Base-by-base conservation (phyloP, 805 yeast species). In the Metschnikowia reukaufii region DNA sequence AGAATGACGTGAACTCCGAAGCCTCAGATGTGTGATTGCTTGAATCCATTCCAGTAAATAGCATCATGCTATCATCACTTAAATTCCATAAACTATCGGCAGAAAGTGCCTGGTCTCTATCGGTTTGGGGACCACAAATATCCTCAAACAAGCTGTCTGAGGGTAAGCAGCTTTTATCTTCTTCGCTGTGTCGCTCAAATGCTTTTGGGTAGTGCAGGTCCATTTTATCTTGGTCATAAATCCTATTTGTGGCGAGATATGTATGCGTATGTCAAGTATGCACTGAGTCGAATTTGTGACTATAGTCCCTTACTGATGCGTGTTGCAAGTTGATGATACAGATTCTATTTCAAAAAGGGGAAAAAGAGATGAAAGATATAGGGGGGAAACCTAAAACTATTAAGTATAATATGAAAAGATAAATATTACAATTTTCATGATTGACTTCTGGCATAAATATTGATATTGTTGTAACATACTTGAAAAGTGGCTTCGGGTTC, bases 41-140 rank as follows among this genome's bases (percentile, higher is more conserved):
- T n/a, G 47, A 37, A 17, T 37, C 39, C 5, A 44, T n/a, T 4
- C 42, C 42, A 5, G 34, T 23, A 16, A 44, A 44, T 17, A 44
- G 34, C 39, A 44, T 18, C 20, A 38, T 34, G 21, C 38, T 38
- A 6, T 44, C 47, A 3, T 44, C 47, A 19, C 42, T 44, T n/a
- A 44, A 38, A 7, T 33, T 37, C 47, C 47, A 44, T 15, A 44
- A 23, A n/a, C 42, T 44, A 9, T 44, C 46, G 6, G 40, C 23
- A 4, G 46, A 36, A 15, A 36, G 19, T 4, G 30, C 32, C 30
- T 42, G 45, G 16, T 30, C 45, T n/a, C 16, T 25, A 10, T 36
- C 37, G 13, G 10, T 30, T 15, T 30, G 36, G 6, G 34, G 23
- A 16, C 19, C 40, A 30, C 46, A 36, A 19, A 27, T 12, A 12